phyloP scores from a whole-genome alignment of 495 filamentous ascomycete species.

The Daldinia decipiens region DNA sequence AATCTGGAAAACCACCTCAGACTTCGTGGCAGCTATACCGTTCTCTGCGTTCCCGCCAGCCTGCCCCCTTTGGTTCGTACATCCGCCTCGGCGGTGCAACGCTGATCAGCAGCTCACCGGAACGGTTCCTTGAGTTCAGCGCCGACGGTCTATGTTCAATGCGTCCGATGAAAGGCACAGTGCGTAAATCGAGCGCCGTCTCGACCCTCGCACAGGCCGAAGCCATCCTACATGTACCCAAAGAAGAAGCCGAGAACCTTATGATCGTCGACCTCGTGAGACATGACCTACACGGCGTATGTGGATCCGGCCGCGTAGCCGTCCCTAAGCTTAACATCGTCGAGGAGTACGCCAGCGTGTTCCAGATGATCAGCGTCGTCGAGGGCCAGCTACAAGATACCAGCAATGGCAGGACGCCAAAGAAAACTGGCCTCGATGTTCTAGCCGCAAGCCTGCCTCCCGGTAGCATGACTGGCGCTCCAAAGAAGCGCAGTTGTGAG shows the following conservation, averaged over 20 bases:
- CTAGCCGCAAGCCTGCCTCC: conserved; percentile 83
- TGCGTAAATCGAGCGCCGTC: conserved; percentile 70
- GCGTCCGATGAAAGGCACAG: conserved; percentile 95
- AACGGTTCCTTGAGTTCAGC: conserved; percentile 85
- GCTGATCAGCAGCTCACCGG: conserved; percentile 86
- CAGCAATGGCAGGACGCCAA: conserved; percentile 13
- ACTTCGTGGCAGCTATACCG: conserved; percentile 77
- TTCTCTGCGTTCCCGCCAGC: conserved; percentile 74
- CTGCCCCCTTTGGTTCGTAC: conserved; percentile 88
- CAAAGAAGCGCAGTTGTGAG: conserved; percentile 89
- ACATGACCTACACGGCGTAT: conserved; percentile 87
- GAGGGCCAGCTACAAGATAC: conserved; percentile 69
- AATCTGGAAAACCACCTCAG: conserved; percentile 30
- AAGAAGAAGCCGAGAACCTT: conserved; percentile 94
- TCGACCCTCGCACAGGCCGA: conserved; percentile 73
- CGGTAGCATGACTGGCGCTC: conserved; percentile 94
- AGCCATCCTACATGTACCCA: conserved; percentile 75
- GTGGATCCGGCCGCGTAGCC: conserved; percentile 73
- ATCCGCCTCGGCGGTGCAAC: conserved; percentile 74
- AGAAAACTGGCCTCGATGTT: conserved; percentile 74
- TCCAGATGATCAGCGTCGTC: conserved; percentile 88
- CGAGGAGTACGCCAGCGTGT: conserved; percentile 90
- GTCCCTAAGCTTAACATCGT: conserved; percentile 78
- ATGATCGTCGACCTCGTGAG: conserved; percentile 98
- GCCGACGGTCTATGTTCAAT: conserved; percentile 68